Evolutionary conservation across 2,329 filamentous ascomycete genomes (phyloP).

Genomic region (Lomentospora prolificans): DNA sequence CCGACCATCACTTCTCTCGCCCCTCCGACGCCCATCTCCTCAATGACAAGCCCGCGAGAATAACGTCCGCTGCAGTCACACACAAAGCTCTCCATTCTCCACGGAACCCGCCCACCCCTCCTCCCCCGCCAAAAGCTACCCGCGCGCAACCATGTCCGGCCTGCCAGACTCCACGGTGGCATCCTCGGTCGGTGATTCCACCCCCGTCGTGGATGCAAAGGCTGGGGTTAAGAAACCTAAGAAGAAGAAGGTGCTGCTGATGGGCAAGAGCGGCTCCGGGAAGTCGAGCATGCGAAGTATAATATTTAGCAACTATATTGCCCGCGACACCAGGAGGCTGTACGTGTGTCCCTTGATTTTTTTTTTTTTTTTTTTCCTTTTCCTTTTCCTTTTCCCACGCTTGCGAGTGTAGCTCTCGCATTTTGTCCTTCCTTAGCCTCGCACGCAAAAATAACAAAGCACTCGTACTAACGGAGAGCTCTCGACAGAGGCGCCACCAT

Average conservation of each 20-base stretch:
- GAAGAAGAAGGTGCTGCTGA: constrained; percentile 79
- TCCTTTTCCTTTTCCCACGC: not conserved
- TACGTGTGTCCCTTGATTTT: too few species aligned
- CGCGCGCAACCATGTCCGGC: constrained; percentile 4
- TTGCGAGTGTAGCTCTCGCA: not conserved
- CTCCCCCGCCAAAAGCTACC: not conserved
- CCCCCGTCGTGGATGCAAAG: not conserved
- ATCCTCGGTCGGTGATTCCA: not conserved
- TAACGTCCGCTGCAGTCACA: too few species aligned
- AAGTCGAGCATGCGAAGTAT: constrained; percentile 98
- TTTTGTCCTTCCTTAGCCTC: not conserved
- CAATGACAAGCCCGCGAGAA: too few species aligned
- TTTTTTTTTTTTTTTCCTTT: too few species aligned
- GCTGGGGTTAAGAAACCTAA: constrained; percentile 55
- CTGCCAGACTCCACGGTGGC: not conserved
- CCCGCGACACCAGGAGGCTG: constrained; percentile 84
- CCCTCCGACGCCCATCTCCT: not conserved
- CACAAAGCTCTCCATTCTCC: not conserved
- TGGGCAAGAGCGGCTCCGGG: constrained; percentile 94
- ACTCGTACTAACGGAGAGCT: not conserved
- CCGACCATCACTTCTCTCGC: not conserved
- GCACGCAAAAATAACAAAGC: not conserved
- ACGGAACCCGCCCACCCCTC: not conserved
- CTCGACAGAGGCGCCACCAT: constrained; percentile 70
- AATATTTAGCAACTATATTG: constrained; percentile 98